Evolutionary conservation across 352 stramenopile species (phyloP).

Genomic region (Halophytophthora polymorphica): DNA sequence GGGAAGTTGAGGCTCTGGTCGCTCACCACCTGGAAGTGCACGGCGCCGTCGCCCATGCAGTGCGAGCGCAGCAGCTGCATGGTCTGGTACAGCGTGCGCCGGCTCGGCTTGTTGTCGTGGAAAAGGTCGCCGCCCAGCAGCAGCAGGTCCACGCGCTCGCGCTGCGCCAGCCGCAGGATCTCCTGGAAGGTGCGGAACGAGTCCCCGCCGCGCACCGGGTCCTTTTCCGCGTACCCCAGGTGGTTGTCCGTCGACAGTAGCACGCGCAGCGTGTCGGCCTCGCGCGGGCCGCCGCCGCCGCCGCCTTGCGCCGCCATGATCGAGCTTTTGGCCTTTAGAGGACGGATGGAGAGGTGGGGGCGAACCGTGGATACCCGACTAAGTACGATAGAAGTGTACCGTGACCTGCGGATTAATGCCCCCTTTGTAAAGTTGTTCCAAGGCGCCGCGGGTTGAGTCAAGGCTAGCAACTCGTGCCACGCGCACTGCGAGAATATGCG

Average conservation of each 20-base stretch:
- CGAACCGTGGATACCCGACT: too few relatives aligned
- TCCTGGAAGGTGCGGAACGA: constrained; percentile 89
- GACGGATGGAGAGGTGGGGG: too few relatives aligned
- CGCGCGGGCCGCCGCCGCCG: constrained; percentile 12
- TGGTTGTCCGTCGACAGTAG: constrained; percentile 99
- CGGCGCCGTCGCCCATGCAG: constrained; percentile 89
- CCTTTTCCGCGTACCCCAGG: constrained; percentile 95
- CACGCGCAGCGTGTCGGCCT: constrained; percentile 73
- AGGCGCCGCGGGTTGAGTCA: too few relatives aligned
- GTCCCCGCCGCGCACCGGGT: constrained; percentile 94
- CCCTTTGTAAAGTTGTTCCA: too few relatives aligned
- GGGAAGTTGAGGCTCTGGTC: constrained; percentile 90
- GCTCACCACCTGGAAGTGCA: constrained; percentile 88
- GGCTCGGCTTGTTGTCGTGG: constrained; percentile 98
- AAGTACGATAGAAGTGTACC: too few relatives aligned
- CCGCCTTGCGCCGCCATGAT: neutral
- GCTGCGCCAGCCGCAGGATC: constrained; percentile 70
- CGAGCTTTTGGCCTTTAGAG: too few relatives aligned
- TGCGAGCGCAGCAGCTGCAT: constrained; percentile 96
- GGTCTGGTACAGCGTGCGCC: constrained; percentile 95
- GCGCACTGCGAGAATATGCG: too few relatives aligned
- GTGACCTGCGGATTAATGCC: too few relatives aligned
- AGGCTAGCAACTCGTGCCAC: too few relatives aligned
- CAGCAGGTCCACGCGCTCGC: constrained; percentile 87
- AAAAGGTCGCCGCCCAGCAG: constrained; percentile 98